phyloP scores from a whole-genome alignment of 1,284 basidiomycete species.

The Tilletia caries region DNA sequence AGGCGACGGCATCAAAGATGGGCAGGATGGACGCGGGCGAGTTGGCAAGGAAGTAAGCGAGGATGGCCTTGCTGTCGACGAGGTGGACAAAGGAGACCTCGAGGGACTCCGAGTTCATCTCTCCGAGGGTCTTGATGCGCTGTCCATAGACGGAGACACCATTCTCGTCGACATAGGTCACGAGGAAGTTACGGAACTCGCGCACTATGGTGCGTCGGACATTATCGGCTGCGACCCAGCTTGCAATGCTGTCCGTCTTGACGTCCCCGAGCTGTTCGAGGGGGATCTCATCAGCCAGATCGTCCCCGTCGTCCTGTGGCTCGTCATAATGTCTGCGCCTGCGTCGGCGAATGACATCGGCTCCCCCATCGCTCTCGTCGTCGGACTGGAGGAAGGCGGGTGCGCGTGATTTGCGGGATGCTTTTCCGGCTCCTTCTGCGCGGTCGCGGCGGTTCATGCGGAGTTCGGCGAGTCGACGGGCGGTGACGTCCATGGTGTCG shows the following conservation, averaged over 20 bases:
- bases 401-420: constrained; percentile 63
- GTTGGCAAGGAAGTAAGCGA: constrained; percentile 95
- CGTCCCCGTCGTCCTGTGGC: constrained; percentile 63
- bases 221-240: constrained; percentile 91
- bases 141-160: constrained; percentile 91
- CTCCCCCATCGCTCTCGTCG: constrained; percentile 56
- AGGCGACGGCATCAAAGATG: constrained; percentile 92
- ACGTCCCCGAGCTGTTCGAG: constrained; percentile 94
- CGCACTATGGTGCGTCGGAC: constrained; percentile 84
- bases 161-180: constrained; percentile 89
- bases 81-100: constrained; percentile 95
- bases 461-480: constrained; percentile 78
- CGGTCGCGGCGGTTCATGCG: constrained; percentile 86
- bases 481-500: constrained; percentile 68
- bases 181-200: constrained; percentile 91
- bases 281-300: constrained; percentile 67
- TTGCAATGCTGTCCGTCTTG: constrained; percentile 91
- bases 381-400: constrained; percentile 79
- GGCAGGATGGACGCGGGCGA: constrained; percentile 86
- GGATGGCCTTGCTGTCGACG: constrained; percentile 81
- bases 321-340: constrained; percentile 57
- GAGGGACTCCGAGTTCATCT: constrained; percentile 93
- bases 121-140: constrained; percentile 86
- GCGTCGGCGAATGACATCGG: constrained; percentile 50
- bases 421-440: constrained; percentile 65